These are phyloP conservation scores for Exutisphaerella laricina DNA, from an alignment of 2,329 filamentous ascomycete species.

Conservation along the genomic window DNA sequence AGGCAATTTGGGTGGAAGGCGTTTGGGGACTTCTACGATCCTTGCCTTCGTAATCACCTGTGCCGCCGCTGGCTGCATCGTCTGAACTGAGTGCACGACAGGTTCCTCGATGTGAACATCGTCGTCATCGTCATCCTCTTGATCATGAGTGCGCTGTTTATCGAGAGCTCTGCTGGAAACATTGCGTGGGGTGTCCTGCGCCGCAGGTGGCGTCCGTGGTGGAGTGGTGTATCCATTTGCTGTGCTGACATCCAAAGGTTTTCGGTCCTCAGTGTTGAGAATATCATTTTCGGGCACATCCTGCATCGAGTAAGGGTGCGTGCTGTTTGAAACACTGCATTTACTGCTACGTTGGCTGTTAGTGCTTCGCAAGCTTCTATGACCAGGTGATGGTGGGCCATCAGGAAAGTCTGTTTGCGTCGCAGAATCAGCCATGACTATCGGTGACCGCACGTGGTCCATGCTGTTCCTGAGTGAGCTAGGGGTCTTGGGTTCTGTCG, in stretches of 20 bases:
- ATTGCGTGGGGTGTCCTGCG: conserved; percentile 1
- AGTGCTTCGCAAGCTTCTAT: conserved; percentile 10
- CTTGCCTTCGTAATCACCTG: conserved; percentile 59
- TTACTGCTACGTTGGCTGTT: conserved; percentile 23
- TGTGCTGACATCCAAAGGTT: conserved; percentile 12
- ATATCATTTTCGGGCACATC: conserved; percentile 28
- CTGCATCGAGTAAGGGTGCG: conserved; percentile 20
- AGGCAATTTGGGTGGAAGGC: conserved; percentile 71
- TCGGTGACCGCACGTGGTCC: conserved; percentile 18
- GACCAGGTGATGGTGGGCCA: conserved; percentile 17
- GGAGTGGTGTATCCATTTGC: conserved; percentile 31
- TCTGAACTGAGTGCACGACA: conserved; percentile 59
- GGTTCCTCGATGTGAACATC: conserved; percentile 44
- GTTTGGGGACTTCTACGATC: conserved; percentile 78
- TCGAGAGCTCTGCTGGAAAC: conserved; percentile 4
- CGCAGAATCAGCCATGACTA: conserved; percentile 25
- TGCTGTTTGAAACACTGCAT: conserved; percentile 18
- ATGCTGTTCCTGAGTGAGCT: conserved; percentile 30
- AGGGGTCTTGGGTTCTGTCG: conserved; percentile 24
- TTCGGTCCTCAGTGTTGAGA: conserved; percentile 13
- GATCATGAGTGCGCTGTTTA: conserved; percentile 40
- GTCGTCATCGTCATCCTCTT: conserved; percentile 47
- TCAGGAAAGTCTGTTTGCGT: conserved; percentile 29
- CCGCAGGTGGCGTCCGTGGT: conserved; percentile 28
- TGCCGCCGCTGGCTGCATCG: conserved; percentile 50